These are phyloP conservation scores for Aspergillus ostianus DNA, from an alignment of 495 filamentous ascomycete species.

Conservation along the genomic window DNA sequence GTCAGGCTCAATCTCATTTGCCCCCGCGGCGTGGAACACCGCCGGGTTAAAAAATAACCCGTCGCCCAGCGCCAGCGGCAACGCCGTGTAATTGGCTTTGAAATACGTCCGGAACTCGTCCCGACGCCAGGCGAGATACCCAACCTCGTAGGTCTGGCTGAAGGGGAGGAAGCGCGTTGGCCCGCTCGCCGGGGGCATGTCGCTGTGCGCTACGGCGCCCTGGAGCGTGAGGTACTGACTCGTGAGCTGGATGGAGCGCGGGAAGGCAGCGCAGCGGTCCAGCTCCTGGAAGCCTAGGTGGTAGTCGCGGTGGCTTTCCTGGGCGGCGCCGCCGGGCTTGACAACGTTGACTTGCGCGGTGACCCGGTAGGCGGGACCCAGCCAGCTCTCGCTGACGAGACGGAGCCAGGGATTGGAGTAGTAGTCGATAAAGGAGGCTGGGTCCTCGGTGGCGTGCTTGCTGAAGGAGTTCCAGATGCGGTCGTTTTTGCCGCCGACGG, in stretches of 20 bases:
- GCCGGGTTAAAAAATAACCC: constrained; percentile 58
- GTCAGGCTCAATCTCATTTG: constrained; percentile 36
- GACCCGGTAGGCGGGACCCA: constrained; percentile 52
- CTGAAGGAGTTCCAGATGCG: constrained; percentile 60
- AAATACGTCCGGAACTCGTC: constrained; percentile 49
- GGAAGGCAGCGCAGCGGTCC: constrained; percentile 34
- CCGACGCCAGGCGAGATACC: constrained; percentile 51
- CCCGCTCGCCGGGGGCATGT: constrained; percentile 52
- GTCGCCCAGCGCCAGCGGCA: constrained; percentile 49
- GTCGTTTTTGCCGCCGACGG: constrained; percentile 43
- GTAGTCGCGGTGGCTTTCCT: constrained; percentile 55
- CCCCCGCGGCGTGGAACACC: constrained; percentile 55
- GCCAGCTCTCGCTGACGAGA: constrained; percentile 45
- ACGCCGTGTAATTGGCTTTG: constrained; percentile 40
- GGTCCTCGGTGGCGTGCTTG: constrained; percentile 50
- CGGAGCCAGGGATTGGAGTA: constrained; percentile 54
- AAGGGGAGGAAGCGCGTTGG: constrained; percentile 55
- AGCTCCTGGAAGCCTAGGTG: constrained; percentile 55
- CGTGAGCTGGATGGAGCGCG: constrained; percentile 41
- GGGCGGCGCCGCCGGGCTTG: constrained; percentile 48
- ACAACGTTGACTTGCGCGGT: constrained; percentile 59
- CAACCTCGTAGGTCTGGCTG: constrained; percentile 49
- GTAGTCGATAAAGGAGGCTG: constrained; percentile 48
- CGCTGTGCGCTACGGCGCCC: constrained; percentile 54
- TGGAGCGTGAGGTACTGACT: constrained; percentile 54